Percentiles rank a stretch among this genome's conserved stretches.
phyloP scores from a whole-genome alignment of 2,329 filamentous ascomycete genomes.

The Verticillium nubilum region DNA sequence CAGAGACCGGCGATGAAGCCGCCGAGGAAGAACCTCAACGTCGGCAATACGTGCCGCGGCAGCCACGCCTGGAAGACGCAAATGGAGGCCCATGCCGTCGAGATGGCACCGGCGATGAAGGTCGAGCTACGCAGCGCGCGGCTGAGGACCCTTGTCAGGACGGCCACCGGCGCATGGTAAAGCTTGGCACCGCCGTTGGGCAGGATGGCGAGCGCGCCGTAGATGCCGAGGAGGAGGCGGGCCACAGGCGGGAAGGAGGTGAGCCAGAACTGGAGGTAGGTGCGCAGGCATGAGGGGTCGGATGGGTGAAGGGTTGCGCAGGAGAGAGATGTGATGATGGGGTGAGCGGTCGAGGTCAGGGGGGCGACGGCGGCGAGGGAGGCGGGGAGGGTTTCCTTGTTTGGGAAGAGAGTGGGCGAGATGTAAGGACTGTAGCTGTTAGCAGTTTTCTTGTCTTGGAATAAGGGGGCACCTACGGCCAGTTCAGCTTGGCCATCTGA shows the following conservation, averaged over 20 bases:
- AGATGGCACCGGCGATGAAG: slow-evolving; percentile 77
- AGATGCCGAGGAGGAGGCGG: slow-evolving; percentile 71
- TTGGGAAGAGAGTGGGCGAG: slow-evolving; percentile 82
- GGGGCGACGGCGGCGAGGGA: slow-evolving; percentile 66
- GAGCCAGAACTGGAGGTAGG: slow-evolving; percentile 83
- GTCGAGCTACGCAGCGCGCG: slow-evolving; percentile 69
- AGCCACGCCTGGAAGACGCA: slow-evolving; percentile 83
- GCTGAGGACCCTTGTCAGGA: slow-evolving; percentile 61
- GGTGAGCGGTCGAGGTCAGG: slow-evolving; percentile 79
- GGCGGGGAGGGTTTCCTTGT: slow-evolving; percentile 59
- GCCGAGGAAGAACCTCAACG: slow-evolving; percentile 83
- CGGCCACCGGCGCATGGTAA: slow-evolving; percentile 62
- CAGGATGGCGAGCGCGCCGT: slow-evolving; percentile 61
- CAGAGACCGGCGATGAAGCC: slow-evolving; percentile 83
- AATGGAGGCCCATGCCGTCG: slow-evolving; percentile 80
- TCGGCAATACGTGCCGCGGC: slow-evolving; percentile 68
- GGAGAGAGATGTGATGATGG: slow-evolving; percentile 76
- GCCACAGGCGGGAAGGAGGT: slow-evolving; percentile 73
- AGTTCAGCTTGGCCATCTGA: slow-evolving; percentile 73
- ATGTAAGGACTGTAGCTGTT: slow-evolving; percentile 57
- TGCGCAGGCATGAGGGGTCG: slow-evolving; percentile 82
- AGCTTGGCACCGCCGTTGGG: slow-evolving; percentile 59
- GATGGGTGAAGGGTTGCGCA: slow-evolving; percentile 86
- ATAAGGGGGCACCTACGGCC: slow-evolving; percentile 59
- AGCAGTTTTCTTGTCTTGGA: not conserved